These are phyloP conservation scores for Reutealis trisperma DNA, from an alignment of 345 rosid genomes.

Conservation along the genomic window DNA sequence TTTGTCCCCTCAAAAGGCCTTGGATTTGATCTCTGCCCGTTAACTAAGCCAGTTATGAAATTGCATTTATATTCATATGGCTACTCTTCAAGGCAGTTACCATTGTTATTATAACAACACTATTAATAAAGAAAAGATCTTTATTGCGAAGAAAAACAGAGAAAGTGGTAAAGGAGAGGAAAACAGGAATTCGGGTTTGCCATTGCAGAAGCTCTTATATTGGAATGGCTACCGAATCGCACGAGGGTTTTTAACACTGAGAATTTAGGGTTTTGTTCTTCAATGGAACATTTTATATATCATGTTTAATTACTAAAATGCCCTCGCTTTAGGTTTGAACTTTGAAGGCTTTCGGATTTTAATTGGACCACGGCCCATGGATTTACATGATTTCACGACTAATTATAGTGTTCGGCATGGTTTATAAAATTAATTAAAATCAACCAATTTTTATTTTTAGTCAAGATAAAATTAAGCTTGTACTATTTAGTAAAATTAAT, in stretches of 20 bases:
- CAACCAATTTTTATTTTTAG: too few species aligned
- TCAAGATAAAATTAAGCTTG: too few species aligned
- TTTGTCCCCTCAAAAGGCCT: conserved; percentile 27
- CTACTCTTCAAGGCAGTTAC: conserved; percentile 32
- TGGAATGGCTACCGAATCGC: too few species aligned
- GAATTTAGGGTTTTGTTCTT: conserved; percentile 4
- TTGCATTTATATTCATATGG: neutral
- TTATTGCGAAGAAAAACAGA: neutral
- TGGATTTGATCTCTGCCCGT: conserved; percentile 31
- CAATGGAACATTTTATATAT: neutral
- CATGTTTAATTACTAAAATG: neutral
- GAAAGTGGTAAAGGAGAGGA: neutral
- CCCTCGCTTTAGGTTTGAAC: neutral
- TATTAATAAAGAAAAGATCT: neutral
- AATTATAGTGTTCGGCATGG: too few species aligned
- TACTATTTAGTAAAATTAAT: too few species aligned
- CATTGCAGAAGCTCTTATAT: too few species aligned
- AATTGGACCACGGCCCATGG: too few species aligned
- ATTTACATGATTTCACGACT: too few species aligned
- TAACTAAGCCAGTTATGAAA: conserved; percentile 39
- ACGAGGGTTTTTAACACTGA: neutral
- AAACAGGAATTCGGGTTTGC: too few species aligned
- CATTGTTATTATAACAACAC: neutral
- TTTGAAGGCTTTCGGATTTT: too few species aligned
- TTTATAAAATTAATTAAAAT: too few species aligned